phyloP scores from a whole-genome alignment of 2,329 filamentous ascomycete species.

The Colletotrichum lentis region DNA sequence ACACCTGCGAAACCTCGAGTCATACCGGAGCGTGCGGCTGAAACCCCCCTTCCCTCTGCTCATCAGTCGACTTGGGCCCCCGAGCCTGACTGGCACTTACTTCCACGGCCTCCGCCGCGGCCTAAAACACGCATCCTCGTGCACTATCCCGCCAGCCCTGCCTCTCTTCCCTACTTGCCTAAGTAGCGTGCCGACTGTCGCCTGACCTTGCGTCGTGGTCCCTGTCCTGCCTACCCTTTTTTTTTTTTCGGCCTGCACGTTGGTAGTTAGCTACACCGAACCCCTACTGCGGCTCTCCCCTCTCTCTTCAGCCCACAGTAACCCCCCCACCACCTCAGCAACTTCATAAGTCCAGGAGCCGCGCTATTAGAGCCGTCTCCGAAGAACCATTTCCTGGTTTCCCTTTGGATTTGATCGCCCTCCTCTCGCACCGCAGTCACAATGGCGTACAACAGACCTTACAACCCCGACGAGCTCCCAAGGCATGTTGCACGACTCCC shows the following conservation, averaged over 20 bases:
- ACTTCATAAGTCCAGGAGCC: slow-evolving; percentile 34
- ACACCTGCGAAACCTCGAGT: slow-evolving; percentile 14
- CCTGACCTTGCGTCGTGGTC: slow-evolving; percentile 31
- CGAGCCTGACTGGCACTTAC: slow-evolving; percentile 26
- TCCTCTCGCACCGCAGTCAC: slow-evolving; percentile 39
- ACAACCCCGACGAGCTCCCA: slow-evolving; percentile 94
- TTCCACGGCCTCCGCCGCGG: too few species aligned
- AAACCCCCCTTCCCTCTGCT: slow-evolving; percentile 18
- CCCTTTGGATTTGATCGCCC: slow-evolving; percentile 14
- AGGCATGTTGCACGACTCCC: slow-evolving; percentile 67
- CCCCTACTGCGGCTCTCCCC: slow-evolving; percentile 25
- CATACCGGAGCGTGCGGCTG: slow-evolving; percentile 28
- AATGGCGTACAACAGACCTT: slow-evolving; percentile 95
- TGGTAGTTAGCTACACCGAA: slow-evolving; percentile 5
- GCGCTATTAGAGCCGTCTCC: slow-evolving; percentile 19
- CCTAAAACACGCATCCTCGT: slow-evolving; percentile 13
- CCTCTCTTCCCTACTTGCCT: slow-evolving; percentile 2
- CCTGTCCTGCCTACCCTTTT: slow-evolving; percentile 4
- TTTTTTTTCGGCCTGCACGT: not conserved
- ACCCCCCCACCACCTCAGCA: slow-evolving; percentile 31
- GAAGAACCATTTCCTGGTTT: slow-evolving; percentile 2
- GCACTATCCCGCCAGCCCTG: slow-evolving; percentile 22
- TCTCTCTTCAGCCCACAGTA: slow-evolving; percentile 21
- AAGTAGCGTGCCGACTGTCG: slow-evolving; percentile 30
- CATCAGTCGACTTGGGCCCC: not conserved